Evolutionary conservation across 2,329 filamentous ascomycete species (phyloP).

Genomic region (Colletotrichum sp.): DNA sequence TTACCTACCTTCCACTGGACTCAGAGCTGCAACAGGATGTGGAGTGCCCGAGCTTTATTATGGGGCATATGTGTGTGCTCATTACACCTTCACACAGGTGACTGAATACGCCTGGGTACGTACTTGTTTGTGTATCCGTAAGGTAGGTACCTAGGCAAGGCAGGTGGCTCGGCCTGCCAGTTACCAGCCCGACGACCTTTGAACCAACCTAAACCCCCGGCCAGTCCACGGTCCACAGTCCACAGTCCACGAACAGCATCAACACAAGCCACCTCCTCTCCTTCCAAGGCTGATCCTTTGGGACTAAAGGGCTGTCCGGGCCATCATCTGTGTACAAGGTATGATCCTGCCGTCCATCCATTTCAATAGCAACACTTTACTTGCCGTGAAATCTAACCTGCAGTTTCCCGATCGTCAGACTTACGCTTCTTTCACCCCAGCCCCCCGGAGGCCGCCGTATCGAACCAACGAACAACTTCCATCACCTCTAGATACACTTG

Average conservation of each 20-base stretch:
- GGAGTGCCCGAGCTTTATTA: neutral
- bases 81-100: neutral
- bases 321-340: conserved; percentile 7
- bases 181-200: conserved; percentile 7
- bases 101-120: neutral
- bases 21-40: neutral
- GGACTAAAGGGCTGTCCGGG: conserved; percentile 1
- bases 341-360: neutral
- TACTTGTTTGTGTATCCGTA: neutral
- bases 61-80: neutral
- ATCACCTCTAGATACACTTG: neutral
- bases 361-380: neutral
- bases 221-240: neutral
- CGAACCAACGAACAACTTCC: neutral
- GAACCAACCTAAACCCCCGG: conserved; percentile 3
- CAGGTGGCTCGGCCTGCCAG: conserved; percentile 10
- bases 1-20: neutral
- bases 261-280: neutral
- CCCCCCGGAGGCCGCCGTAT: conserved; percentile 5
- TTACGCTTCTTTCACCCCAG: neutral
- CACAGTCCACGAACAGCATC: conserved; percentile 1
- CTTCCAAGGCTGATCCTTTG: neutral
- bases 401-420: neutral
- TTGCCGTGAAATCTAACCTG: neutral
- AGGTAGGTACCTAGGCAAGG: neutral